Conservation (phyloP, 2,329 filamentous ascomycete genomes). For the Fusarium heterosporum region DNA sequence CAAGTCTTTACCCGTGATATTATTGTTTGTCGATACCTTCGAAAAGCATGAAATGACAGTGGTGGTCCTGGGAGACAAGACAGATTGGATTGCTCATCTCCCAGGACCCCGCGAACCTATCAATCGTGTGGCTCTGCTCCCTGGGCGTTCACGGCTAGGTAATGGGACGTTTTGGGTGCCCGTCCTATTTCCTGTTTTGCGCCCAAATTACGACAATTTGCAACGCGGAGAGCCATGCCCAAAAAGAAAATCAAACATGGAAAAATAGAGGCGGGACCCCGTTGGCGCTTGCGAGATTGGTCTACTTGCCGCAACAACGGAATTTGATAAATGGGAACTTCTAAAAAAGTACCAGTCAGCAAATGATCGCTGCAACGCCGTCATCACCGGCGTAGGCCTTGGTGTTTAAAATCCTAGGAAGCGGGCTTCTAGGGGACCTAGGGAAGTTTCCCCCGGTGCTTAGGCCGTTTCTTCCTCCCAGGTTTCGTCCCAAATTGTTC, state of each 20-base stretch:
- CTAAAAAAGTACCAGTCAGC: conserved; percentile 17
- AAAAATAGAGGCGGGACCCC: conserved; percentile 24
- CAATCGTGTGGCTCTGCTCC: conserved; percentile 12
- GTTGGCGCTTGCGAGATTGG: conserved; percentile 35
- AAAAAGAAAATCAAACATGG: conserved; percentile 33
- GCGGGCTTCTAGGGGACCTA: conserved; percentile 34
- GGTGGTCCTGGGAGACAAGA: conserved; percentile 30
- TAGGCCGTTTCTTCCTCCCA: conserved; percentile 26
- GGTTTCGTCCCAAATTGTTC: conserved; percentile 37
- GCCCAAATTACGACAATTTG: conserved; percentile 41
- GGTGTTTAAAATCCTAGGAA: conserved; percentile 22
- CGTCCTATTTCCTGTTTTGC: conserved; percentile 1
- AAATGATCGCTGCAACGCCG: conserved; percentile 31
- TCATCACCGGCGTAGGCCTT: conserved; percentile 22
- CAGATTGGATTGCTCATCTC: conserved; percentile 36
- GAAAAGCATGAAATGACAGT: conserved; percentile 30
- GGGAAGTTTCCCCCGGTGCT: conserved; percentile 38
- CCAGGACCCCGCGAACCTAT: conserved; percentile 29
- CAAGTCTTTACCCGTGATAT: conserved; percentile 22
- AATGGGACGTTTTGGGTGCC: conserved; percentile 6
- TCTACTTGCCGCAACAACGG: conserved; percentile 9
- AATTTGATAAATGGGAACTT: conserved; percentile 8
- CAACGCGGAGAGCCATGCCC: conserved; percentile 26
- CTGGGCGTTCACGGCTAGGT: conserved; percentile 12
- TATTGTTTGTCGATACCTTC: conserved; percentile 16